Conservation (phyloP, 805 yeast species). For the Yarrowia sp. region DNA sequence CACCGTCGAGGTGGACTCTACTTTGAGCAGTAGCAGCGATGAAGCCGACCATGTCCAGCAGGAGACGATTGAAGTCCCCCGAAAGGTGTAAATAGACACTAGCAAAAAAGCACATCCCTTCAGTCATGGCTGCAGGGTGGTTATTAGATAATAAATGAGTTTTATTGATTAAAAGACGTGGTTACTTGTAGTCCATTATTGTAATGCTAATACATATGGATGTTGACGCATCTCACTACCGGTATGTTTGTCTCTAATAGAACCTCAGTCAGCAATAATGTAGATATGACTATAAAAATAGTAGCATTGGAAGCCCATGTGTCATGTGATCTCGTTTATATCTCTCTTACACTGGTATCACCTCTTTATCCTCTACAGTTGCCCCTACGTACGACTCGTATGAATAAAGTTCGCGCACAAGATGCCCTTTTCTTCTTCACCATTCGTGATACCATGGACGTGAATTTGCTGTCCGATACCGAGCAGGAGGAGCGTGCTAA, state of each 20-base stretch:
- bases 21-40: conserved; percentile 23
- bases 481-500: conserved; percentile 2
- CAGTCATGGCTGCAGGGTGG: conserved; percentile 19
- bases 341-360: too few species aligned
- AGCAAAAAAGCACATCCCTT: neutral
- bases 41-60: conserved; percentile 8
- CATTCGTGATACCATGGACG: neutral
- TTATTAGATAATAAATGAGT: conserved; percentile 19
- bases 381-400: too few species aligned
- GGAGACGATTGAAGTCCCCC: conserved; percentile 6
- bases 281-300: too few species aligned
- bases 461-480: conserved; percentile 7
- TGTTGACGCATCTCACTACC: too few species aligned
- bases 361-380: too few species aligned
- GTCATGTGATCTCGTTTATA: too few species aligned
- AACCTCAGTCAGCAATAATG: too few species aligned
- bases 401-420: neutral
- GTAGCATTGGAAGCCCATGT: too few species aligned
- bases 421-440: neutral
- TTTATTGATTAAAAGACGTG: conserved; percentile 11
- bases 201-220: too few species aligned
- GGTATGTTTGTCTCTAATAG: too few species aligned
- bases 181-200: too few species aligned
- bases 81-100: conserved; percentile 11
- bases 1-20: conserved; percentile 22